Conservation (phyloP, 2,329 filamentous ascomycete species). For the Talaromyces amestolkiae region DNA sequence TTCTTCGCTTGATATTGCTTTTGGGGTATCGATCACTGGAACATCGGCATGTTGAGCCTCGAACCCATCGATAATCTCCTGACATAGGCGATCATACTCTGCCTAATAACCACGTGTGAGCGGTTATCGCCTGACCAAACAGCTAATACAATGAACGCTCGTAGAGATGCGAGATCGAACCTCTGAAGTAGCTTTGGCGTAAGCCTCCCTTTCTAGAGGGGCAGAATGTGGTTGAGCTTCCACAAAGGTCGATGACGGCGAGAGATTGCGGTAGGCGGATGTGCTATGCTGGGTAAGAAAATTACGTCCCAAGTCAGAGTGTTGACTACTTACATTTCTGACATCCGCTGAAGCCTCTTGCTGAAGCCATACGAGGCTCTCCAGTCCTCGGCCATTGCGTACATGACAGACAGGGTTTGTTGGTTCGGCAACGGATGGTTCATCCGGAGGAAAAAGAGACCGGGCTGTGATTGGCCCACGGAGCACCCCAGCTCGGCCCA, state of each 20-base stretch:
- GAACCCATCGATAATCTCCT: slow-evolving; percentile 37
- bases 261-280: slow-evolving; percentile 47
- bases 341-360: slow-evolving; percentile 62
- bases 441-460: neutral
- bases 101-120: slow-evolving; percentile 48
- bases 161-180: slow-evolving; percentile 26
- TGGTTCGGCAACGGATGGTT: slow-evolving; percentile 1
- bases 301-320: neutral
- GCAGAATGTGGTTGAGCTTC: slow-evolving; percentile 61
- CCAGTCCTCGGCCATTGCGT: slow-evolving; percentile 43
- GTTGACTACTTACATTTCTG: slow-evolving; percentile 54
- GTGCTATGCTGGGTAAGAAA: slow-evolving; percentile 37
- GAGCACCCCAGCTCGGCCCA: neutral
- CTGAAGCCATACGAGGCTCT: slow-evolving; percentile 54
- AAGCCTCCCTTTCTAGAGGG: slow-evolving; percentile 56
- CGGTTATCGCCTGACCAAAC: slow-evolving; percentile 2
- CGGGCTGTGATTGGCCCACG: neutral
- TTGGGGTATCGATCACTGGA: slow-evolving; percentile 25
- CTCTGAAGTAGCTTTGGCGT: slow-evolving; percentile 37
- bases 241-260: slow-evolving; percentile 45
- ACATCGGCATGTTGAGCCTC: slow-evolving; percentile 26
- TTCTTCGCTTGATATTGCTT: slow-evolving; percentile 24
- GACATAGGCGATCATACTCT: slow-evolving; percentile 51
- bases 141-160: neutral
- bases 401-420: neutral